These are phyloP conservation scores for Pyrus betulifolia DNA, from an alignment of 306 rosid genomes.

Conservation along the genomic window DNA sequence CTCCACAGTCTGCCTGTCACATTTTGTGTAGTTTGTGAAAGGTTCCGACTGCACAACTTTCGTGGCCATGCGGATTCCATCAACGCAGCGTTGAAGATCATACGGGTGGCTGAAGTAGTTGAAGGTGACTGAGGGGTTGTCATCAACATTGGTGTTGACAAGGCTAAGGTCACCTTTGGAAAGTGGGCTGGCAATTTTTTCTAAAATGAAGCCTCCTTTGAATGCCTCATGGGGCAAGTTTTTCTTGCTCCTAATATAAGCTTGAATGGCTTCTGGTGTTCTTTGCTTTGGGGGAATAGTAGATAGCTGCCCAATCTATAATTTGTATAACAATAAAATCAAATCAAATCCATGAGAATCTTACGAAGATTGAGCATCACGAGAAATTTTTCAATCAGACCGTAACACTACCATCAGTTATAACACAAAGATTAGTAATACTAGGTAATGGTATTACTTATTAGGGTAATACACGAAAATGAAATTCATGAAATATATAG, in stretches of 20 bases:
- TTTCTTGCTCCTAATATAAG: conserved; percentile 35
- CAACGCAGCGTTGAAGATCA: conserved; percentile 74
- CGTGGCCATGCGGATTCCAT: conserved; percentile 53
- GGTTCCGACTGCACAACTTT: conserved; percentile 56
- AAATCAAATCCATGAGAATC: background rate
- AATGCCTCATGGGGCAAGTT: conserved; percentile 73
- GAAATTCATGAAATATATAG: no score
- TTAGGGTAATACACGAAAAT: no score
- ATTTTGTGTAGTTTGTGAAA: conserved; percentile 57
- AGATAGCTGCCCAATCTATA: conserved; percentile 89
- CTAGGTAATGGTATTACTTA: no score
- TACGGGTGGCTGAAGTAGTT: conserved; percentile 78
- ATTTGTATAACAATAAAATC: background rate
- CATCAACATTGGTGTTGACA: conserved; percentile 55
- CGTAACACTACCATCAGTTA: no score
- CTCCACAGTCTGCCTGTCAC: conserved; percentile 35
- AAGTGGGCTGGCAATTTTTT: conserved; percentile 62
- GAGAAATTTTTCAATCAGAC: background rate
- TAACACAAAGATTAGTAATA: no score
- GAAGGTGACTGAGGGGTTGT: conserved; percentile 80
- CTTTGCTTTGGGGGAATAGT: conserved; percentile 91
- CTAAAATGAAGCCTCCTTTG: conserved; percentile 79
- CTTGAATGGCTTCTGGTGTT: conserved; percentile 56
- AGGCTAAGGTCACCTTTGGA: conserved; percentile 69
- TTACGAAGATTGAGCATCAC: background rate